Base-by-base conservation (phyloP, 2,329 filamentous ascomycete species). In the Claviceps sp. region DNA sequence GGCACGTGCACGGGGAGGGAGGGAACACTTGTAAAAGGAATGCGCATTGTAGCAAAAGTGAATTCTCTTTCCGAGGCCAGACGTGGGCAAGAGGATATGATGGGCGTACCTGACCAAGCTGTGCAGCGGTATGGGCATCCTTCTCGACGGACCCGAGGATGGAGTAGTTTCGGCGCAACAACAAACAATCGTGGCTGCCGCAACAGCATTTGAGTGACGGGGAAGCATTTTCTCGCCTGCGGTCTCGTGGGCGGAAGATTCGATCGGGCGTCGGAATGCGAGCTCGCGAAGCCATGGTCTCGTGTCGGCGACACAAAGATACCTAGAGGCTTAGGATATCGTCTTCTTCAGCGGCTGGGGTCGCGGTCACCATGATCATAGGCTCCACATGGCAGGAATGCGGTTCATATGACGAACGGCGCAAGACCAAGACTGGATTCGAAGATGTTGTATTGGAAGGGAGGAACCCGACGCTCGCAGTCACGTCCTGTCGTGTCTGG, bases 71-170 rank as follows among this genome's bases (percentile, higher is more conserved):
- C n/a, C 4, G 10, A 38, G 19, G 37, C 19, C 37, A 26, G 16
- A 40, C 17, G 22, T 30, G 8, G 39, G 19, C 26, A 19, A 34
- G 6, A 19, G 19, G 24, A 41, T 38, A 19, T 26, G 26, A 43
- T 16, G 30, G 34, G 45, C 87, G 65, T 84, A 96, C 91, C 86
- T 96, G 87, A 58, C 93, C 93, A 61, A 96, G 78, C 65, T 85
- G 79, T 48, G 89, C 93, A 42, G 93, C 93, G 50, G 81, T 88
- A 61, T 84, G 82, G 51, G 96, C 86, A 70, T 96, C 88, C 61
- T 84, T 85, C 70, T 97, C 91, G 57, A 97, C 77, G 55, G 80
- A 84, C 60, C 88, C 83, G 47, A 97, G 75, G 56, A 89, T 76
- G 46, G 78, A 76, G 66, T 82, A 84, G 69, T 91, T 96, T 70